A percentile compares a stretch with the other conserved stretches of the same genome.
Conservation (phyloP, 2,329 filamentous ascomycete species). For the Pyricularia sp. region DNA sequence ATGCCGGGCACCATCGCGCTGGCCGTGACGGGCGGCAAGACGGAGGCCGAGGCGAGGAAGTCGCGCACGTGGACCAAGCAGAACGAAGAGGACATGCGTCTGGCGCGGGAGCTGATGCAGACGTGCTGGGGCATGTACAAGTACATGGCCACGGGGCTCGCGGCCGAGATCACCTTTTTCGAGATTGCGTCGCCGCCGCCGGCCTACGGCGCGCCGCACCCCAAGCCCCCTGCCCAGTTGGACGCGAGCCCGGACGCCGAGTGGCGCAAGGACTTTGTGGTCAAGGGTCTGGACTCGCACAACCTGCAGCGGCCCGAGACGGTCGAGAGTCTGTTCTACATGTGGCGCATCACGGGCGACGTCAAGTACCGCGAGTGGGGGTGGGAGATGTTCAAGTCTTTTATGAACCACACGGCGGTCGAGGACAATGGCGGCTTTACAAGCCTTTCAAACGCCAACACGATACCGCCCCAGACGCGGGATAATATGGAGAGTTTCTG, state of each 20-base stretch:
- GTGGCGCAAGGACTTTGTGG: conserved; percentile 71
- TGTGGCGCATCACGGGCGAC: conserved; percentile 97
- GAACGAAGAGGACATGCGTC: conserved; percentile 77
- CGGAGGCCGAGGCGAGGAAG: conserved; percentile 66
- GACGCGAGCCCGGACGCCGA: conserved; percentile 40
- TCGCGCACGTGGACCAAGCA: conserved; percentile 62
- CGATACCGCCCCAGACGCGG: conserved; percentile 55
- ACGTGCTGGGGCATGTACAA: conserved; percentile 99
- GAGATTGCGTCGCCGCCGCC: conserved; percentile 61
- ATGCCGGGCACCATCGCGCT: conserved; percentile 93
- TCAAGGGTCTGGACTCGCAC: conserved; percentile 77
- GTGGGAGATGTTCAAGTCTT: conserved; percentile 96
- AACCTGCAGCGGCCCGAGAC: conserved; percentile 95
- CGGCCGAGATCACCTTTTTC: conserved; percentile 91
- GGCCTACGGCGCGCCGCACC: conserved; percentile 45
- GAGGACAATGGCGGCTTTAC: conserved; percentile 73
- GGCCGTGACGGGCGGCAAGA: conserved; percentile 69
- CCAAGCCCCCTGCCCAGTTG: conserved; percentile 37
- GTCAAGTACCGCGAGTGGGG: conserved; percentile 88
- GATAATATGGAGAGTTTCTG: conserved; percentile 99
- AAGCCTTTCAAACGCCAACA: conserved; percentile 66
- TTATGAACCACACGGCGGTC: conserved; percentile 76
- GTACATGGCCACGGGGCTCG: conserved; percentile 80
- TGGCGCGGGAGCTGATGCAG: conserved; percentile 86
- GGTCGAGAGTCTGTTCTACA: conserved; percentile 92